Conservation (phyloP, 202 grass and related monocot species). For the Miscanthus sacchariflorus region DNA sequence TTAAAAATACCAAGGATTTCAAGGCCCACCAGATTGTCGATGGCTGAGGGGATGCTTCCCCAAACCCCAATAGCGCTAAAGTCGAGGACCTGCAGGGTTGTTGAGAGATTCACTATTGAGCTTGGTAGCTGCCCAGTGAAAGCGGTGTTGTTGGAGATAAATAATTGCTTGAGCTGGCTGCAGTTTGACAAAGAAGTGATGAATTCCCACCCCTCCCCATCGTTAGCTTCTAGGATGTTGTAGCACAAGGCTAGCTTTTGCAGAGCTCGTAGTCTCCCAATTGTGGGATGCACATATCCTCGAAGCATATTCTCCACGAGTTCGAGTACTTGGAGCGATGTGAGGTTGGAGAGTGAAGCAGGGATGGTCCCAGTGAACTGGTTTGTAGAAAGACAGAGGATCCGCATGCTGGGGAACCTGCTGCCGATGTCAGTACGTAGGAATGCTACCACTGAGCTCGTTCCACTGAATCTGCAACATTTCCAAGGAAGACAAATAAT, state of each 20-base stretch:
- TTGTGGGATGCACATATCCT: background rate
- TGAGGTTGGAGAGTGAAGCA: too few species aligned
- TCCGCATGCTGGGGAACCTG: background rate
- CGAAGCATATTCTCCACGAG: background rate
- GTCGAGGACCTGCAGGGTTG: background rate
- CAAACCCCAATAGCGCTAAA: too few species aligned
- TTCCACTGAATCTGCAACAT: too few species aligned
- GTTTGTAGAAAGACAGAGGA: too few species aligned
- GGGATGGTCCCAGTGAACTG: too few species aligned
- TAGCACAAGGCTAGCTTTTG: background rate
- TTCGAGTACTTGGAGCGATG: rapidly evolving
- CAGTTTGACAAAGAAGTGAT: constrained; percentile 31
- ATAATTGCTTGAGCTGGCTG: background rate
- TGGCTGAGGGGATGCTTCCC: too few species aligned
- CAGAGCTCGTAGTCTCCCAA: constrained; percentile 16
- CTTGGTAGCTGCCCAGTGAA: background rate
- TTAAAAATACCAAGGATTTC: too few species aligned
- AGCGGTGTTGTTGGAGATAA: background rate
- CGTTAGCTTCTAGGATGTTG: background rate
- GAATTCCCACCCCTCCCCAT: constrained; percentile 26
- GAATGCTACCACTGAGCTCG: constrained; percentile 6
- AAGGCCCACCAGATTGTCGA: too few species aligned
- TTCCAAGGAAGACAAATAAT: constrained; percentile 29
- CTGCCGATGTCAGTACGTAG: background rate
- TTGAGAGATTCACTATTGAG: constrained; percentile 24